phyloP scores from a whole-genome alignment of 2,329 filamentous ascomycete genomes.

The Mariannaea sp. region DNA sequence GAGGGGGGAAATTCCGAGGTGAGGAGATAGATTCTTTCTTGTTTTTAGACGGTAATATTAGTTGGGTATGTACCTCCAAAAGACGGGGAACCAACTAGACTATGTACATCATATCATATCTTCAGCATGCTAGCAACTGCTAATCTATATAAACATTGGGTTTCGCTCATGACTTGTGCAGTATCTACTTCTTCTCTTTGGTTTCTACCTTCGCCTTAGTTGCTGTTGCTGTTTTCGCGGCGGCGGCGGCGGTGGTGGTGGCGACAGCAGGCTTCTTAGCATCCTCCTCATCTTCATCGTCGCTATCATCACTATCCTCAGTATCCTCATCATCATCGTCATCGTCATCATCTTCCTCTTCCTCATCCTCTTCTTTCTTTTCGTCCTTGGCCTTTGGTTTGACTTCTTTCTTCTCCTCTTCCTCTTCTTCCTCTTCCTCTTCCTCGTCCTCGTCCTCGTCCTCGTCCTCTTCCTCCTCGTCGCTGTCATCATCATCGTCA shows the following conservation, averaged over 20 bases:
- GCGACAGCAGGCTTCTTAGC: conserved; percentile 15
- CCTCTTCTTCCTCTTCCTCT: conserved; percentile 44
- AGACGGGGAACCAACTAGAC: conserved; percentile 23
- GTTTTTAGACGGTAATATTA: conserved; percentile 19
- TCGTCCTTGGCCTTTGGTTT: conserved; percentile 30
- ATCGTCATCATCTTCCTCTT: conserved; percentile 17
- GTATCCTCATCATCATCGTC: conserved; percentile 18
- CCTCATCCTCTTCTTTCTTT: conserved; percentile 16
- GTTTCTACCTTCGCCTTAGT: conserved; percentile 16
- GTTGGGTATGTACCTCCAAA: conserved; percentile 27
- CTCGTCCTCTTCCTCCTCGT: conserved; percentile 38
- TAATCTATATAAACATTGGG: conserved; percentile 8
- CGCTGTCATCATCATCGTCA: conserved; percentile 35
- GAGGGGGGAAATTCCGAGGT: conserved; percentile 3
- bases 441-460: conserved; percentile 36
- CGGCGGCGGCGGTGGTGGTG: background rate
- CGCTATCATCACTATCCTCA: conserved; percentile 21
- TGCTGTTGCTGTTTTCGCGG: background rate
- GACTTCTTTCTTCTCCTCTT: conserved; percentile 42
- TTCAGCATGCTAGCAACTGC: conserved; percentile 9
- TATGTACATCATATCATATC: conserved; percentile 19
- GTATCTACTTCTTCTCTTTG: conserved; percentile 18
- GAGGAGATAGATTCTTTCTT: conserved; percentile 17
- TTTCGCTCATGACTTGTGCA: conserved; percentile 7
- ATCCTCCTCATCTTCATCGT: conserved; percentile 18